These are phyloP conservation scores for Neurospora tetraspora DNA, from an alignment of 495 filamentous ascomycete genomes.

Conservation along the genomic window DNA sequence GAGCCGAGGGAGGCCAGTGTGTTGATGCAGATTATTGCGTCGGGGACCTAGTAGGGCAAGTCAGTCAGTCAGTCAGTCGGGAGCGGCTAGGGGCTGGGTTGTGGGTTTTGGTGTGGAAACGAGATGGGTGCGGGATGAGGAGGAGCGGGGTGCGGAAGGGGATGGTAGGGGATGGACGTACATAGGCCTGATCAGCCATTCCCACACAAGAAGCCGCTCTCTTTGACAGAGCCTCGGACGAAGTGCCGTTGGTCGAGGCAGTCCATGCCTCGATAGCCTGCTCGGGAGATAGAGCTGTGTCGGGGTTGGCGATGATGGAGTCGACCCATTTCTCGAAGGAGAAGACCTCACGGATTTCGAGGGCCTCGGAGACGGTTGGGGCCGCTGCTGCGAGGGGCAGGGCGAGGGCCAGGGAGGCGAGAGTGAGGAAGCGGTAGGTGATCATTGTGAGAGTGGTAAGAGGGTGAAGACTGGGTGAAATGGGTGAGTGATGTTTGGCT, in stretches of 20 bases:
- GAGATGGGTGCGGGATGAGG: no score
- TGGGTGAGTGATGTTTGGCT: background rate
- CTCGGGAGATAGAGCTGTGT: background rate
- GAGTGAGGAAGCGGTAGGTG: background rate
- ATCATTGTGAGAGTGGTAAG: background rate
- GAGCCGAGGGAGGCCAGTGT: background rate
- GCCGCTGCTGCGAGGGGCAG: background rate
- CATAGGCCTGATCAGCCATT: background rate
- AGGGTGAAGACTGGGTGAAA: no score
- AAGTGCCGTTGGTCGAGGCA: background rate
- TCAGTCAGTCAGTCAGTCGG: no score
- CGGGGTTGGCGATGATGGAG: constrained; percentile 2
- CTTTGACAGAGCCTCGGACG: background rate
- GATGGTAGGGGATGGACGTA: no score
- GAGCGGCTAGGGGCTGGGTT: no score
- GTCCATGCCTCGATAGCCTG: background rate
- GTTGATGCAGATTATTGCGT: background rate
- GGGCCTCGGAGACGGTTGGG: background rate
- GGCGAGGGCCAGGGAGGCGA: background rate
- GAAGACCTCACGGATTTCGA: background rate
- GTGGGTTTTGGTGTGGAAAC: no score
- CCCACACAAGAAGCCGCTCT: background rate
- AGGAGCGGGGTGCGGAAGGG: no score
- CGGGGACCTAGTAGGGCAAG: no score
- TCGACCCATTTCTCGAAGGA: constrained; percentile 2